phyloP scores from a whole-genome alignment of 352 stramenopile species.

The Pythium sukuiense region DNA sequence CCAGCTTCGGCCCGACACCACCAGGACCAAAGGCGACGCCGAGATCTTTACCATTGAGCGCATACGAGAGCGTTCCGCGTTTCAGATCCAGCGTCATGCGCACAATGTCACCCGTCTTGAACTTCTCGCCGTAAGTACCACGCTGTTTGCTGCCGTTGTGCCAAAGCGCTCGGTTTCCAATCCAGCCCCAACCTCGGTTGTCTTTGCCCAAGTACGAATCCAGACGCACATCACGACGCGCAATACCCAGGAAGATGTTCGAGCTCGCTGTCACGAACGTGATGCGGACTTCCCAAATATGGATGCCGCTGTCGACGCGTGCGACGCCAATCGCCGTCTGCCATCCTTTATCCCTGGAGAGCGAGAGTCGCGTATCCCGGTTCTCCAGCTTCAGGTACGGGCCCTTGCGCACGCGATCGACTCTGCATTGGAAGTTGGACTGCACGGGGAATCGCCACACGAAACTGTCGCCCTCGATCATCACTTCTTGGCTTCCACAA shows the following conservation, averaged over 20 bases:
- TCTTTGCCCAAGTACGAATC: slow-evolving; percentile 92
- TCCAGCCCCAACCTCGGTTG: slow-evolving; percentile 90
- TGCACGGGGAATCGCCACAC: slow-evolving; percentile 88
- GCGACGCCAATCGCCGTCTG: slow-evolving; percentile 87
- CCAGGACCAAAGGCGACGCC: slow-evolving; percentile 88
- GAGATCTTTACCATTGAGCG: slow-evolving; percentile 88
- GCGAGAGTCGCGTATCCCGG: slow-evolving; percentile 77
- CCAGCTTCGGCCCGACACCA: slow-evolving; percentile 79
- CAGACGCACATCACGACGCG: slow-evolving; percentile 77
- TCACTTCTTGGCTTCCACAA: slow-evolving; percentile 85
- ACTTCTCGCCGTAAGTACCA: slow-evolving; percentile 89
- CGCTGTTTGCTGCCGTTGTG: slow-evolving; percentile 91
- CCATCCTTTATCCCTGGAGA: slow-evolving; percentile 88
- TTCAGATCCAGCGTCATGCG: slow-evolving; percentile 83
- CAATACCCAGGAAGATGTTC: slow-evolving; percentile 90
- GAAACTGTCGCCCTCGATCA: slow-evolving; percentile 84
- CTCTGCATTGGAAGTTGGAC: slow-evolving; percentile 88
- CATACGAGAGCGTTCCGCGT: slow-evolving; percentile 82
- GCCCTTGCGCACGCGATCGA: slow-evolving; percentile 82
- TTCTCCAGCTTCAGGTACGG: slow-evolving; percentile 90
- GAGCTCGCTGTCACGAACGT: slow-evolving; percentile 86
- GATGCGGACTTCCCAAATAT: slow-evolving; percentile 90
- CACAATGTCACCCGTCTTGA: slow-evolving; percentile 86
- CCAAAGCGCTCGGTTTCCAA: slow-evolving; percentile 88
- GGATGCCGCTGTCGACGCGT: slow-evolving; percentile 78